Conservation (phyloP, 2,329 filamentous ascomycete genomes). For the Trichoderma breve region DNA sequence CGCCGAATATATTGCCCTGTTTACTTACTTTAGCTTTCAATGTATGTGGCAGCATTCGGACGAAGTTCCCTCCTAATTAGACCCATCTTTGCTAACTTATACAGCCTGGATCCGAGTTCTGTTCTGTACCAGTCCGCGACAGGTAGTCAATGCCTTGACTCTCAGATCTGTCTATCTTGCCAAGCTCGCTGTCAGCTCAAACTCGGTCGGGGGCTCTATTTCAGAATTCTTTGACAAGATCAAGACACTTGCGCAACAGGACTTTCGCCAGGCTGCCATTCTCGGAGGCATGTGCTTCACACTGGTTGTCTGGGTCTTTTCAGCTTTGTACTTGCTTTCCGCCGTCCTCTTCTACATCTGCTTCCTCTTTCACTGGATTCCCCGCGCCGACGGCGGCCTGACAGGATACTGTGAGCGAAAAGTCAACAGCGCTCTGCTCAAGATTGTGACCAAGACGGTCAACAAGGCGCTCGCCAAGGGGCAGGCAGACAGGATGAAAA, state of each 20-base stretch:
- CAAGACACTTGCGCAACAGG: conserved; percentile 65
- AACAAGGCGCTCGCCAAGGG: conserved; percentile 85
- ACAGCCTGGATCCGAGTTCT: conserved; percentile 86
- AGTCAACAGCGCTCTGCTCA: conserved; percentile 79
- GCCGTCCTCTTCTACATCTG: conserved; percentile 77
- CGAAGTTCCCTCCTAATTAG: neutral
- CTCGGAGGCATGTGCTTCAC: conserved; percentile 92
- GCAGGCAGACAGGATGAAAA: conserved; percentile 56
- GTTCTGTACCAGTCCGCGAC: conserved; percentile 86
- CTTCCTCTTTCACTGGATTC: conserved; percentile 92
- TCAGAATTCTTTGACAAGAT: conserved; percentile 83
- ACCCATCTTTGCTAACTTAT: neutral
- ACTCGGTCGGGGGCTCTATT: conserved; percentile 60
- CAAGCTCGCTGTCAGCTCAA: conserved; percentile 59
- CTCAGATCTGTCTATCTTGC: conserved; percentile 79
- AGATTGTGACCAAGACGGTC: conserved; percentile 82
- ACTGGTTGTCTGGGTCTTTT: conserved; percentile 82
- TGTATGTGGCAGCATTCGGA: conserved; percentile 40
- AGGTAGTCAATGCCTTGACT: conserved; percentile 86
- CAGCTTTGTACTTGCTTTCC: conserved; percentile 69
- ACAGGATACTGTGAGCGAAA: conserved; percentile 87
- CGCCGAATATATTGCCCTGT: conserved; percentile 84
- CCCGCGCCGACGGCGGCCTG: conserved; percentile 74
- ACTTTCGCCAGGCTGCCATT: conserved; percentile 77
- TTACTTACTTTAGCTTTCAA: conserved; percentile 79